Evolutionary conservation across 371 early-diverging fungal species (phyloP).

Genomic region (Mucor plumbeus): DNA sequence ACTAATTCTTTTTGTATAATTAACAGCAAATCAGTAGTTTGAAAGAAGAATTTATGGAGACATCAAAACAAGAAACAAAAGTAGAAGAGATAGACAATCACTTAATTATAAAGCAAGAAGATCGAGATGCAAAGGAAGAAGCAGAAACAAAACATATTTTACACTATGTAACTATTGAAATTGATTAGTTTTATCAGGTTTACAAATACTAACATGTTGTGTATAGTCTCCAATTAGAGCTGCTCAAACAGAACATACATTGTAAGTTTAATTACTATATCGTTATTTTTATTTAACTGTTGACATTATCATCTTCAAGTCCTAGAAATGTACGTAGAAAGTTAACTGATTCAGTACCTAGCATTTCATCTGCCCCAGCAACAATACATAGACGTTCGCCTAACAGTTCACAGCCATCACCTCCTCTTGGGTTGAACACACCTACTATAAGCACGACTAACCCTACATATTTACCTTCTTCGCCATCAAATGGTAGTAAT

Average conservation of each 20-base stretch:
- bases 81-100: not conserved
- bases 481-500: not conserved
- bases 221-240: not conserved
- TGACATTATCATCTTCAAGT: not conserved
- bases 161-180: not conserved
- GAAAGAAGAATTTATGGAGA: not conserved
- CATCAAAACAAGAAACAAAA: not conserved
- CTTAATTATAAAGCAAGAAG: not conserved
- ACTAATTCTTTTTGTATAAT: not conserved
- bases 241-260: not conserved
- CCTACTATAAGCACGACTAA: not conserved
- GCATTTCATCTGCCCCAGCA: not conserved
- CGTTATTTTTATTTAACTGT: no score
- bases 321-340: conserved; percentile 3
- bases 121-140: not conserved
- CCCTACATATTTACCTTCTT: not conserved
- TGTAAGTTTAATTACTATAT: not conserved
- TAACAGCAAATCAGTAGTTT: not conserved
- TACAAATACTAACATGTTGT: not conserved
- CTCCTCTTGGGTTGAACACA: not conserved
- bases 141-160: not conserved
- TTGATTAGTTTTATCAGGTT: no score
- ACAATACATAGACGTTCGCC: not conserved
- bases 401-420: not conserved
- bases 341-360: not conserved